phyloP scores from a whole-genome alignment of 2,329 filamentous ascomycete species.

The Hymenoscyphus scutula region DNA sequence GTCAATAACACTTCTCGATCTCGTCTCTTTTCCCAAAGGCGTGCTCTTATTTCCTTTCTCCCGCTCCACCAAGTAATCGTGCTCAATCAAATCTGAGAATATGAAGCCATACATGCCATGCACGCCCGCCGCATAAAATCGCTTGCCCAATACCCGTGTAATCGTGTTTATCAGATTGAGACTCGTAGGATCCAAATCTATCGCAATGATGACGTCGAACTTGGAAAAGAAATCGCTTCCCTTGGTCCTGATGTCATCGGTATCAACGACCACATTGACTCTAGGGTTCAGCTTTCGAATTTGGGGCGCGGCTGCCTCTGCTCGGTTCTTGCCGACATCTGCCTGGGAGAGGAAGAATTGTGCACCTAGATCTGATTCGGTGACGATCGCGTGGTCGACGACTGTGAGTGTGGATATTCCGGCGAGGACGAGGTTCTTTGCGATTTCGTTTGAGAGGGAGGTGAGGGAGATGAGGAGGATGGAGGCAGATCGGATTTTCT shows the following conservation, averaged over 20 bases:
- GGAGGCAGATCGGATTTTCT: conserved; percentile 84
- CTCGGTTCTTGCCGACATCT: conserved; percentile 79
- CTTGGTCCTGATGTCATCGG: conserved; percentile 64
- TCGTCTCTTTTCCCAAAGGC: conserved; percentile 62
- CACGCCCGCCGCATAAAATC: conserved; percentile 85
- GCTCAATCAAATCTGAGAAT: conserved; percentile 87
- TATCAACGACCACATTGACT: conserved; percentile 72
- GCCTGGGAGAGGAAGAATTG: conserved; percentile 74
- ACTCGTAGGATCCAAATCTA: conserved; percentile 74
- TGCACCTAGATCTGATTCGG: conserved; percentile 74
- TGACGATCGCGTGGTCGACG: conserved; percentile 73
- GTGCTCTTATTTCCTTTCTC: conserved; percentile 73
- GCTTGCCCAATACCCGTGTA: conserved; percentile 71
- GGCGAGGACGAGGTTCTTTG: conserved; percentile 94
- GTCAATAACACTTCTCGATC: conserved; percentile 72
- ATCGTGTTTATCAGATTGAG: conserved; percentile 81
- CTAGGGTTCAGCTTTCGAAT: conserved; percentile 87
- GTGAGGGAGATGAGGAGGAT: conserved; percentile 87
- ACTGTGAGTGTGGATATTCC: conserved; percentile 90
- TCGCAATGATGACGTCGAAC: conserved; percentile 87
- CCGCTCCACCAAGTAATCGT: conserved; percentile 86
- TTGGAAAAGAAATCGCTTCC: conserved; percentile 69
- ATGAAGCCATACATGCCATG: conserved; percentile 94
- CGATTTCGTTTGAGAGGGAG: conserved; percentile 87
- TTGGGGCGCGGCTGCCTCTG: conserved; percentile 72